These are phyloP conservation scores for Eragrostis curvula DNA, from an alignment of 176 grass and related monocot genomes.

Conservation along the genomic window DNA sequence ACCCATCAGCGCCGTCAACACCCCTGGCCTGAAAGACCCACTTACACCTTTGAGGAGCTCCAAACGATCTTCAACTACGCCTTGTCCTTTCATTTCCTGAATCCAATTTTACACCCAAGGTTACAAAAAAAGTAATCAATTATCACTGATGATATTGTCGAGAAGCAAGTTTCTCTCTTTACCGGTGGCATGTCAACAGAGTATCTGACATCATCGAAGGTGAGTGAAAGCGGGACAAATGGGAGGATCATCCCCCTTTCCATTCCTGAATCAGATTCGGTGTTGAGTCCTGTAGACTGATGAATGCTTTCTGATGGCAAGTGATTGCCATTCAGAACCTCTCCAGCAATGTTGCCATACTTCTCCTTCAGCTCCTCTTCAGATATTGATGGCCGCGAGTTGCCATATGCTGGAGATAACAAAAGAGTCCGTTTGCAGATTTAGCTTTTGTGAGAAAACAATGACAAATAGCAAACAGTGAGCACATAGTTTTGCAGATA, in stretches of 20 bases:
- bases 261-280: constrained; percentile 48
- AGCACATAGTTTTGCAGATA: constrained; percentile 25
- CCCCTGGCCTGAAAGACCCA: constrained; percentile 94
- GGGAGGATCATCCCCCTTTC: constrained; percentile 92
- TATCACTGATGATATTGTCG: background rate
- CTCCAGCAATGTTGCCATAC: constrained; percentile 61
- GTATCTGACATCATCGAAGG: constrained; percentile 79
- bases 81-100: constrained; percentile 98
- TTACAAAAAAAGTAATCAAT: constrained; percentile 4
- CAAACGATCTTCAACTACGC: constrained; percentile 63
- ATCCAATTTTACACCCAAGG: constrained; percentile 28
- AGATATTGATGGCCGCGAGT: constrained; percentile 65
- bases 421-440: constrained; percentile 15
- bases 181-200: constrained; percentile 98
- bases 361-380: constrained; percentile 83
- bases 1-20: constrained; percentile 94
- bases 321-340: constrained; percentile 43
- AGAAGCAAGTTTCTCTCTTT: constrained; percentile 27
- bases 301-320: constrained; percentile 51
- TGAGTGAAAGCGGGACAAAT: constrained; percentile 80
- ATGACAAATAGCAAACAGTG: background rate
- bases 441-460: constrained; percentile 23
- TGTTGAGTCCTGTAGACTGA: constrained; percentile 19
- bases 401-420: constrained; percentile 70
- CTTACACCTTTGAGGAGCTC: constrained; percentile 81